Conservation (phyloP, 1,284 basidiomycete species). For the Cerrena zonata region DNA sequence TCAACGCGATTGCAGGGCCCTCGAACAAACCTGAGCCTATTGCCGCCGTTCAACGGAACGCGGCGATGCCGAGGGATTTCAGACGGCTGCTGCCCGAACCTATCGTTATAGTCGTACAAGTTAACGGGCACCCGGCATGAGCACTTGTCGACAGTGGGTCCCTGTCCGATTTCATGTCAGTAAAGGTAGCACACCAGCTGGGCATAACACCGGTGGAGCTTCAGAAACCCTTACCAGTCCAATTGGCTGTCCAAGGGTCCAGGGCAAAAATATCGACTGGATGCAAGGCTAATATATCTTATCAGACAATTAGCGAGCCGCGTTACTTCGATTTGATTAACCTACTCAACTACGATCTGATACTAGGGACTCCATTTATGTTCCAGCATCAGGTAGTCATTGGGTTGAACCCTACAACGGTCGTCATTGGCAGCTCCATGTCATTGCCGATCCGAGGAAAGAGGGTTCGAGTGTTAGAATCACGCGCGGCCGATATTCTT, state of each 20-base stretch:
- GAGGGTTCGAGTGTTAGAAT: constrained; percentile 11
- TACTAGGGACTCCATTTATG: constrained; percentile 27
- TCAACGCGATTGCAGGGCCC: not conserved
- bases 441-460: constrained; percentile 16
- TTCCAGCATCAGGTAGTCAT: constrained; percentile 20
- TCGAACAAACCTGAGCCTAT: not conserved
- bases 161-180: constrained; percentile 35
- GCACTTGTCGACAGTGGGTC: constrained; percentile 34
- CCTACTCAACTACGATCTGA: constrained; percentile 23
- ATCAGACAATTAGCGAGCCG: constrained; percentile 25
- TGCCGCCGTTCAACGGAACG: constrained; percentile 8
- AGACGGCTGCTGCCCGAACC: constrained; percentile 23
- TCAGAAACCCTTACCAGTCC: constrained; percentile 23
- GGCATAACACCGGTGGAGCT: constrained; percentile 15
- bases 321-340: constrained; percentile 28
- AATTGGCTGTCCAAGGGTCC: constrained; percentile 30
- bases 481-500: constrained; percentile 14
- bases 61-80: constrained; percentile 3
- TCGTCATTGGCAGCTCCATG: constrained; percentile 15
- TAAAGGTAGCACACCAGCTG: constrained; percentile 30
- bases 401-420: constrained; percentile 18
- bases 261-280: constrained; percentile 25
- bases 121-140: constrained; percentile 28
- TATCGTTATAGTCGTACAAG: constrained; percentile 24
- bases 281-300: constrained; percentile 14